These are phyloP conservation scores for Crithidia expoeki DNA, from an alignment of 208 protist species.

Conservation along the genomic window DNA sequence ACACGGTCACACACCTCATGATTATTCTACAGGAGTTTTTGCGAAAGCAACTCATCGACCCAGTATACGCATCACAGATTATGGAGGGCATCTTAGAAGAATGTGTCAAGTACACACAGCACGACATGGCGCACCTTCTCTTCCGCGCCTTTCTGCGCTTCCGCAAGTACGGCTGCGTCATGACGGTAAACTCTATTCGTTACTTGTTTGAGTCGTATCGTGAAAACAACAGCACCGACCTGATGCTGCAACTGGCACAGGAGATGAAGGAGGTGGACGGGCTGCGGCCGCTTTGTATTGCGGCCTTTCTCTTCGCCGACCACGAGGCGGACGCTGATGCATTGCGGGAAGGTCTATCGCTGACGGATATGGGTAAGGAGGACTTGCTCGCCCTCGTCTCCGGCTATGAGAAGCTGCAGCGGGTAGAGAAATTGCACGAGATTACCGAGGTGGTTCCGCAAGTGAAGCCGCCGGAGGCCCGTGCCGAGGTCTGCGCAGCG, in stretches of 20 bases:
- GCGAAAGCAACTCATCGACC: conserved; percentile 87
- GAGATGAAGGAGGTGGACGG: conserved; percentile 80
- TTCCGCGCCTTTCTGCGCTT: conserved; percentile 90
- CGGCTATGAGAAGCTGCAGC: conserved; percentile 81
- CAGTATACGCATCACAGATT: conserved; percentile 75
- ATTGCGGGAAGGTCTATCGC: conserved; percentile 53
- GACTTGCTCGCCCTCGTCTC: conserved; percentile 78
- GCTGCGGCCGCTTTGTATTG: conserved; percentile 81
- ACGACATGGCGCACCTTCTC: conserved; percentile 90
- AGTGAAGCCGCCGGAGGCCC: conserved; percentile 28
- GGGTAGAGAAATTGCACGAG: conserved; percentile 61
- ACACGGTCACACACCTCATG: conserved; percentile 91
- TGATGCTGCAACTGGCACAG: conserved; percentile 86
- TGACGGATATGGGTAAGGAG: conserved; percentile 53
- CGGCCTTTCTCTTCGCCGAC: conserved; percentile 84
- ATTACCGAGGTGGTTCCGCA: conserved; percentile 44
- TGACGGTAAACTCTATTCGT: conserved; percentile 77
- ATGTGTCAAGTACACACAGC: conserved; percentile 85
- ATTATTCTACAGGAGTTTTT: conserved; percentile 90
- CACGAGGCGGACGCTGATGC: conserved; percentile 64
- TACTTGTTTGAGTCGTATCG: conserved; percentile 90
- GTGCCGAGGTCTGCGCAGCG: conserved; percentile 46
- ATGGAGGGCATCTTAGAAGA: conserved; percentile 90
- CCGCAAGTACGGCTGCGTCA: conserved; percentile 87
- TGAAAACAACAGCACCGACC: conserved; percentile 74